A percentile compares a stretch with the other conserved stretches of the same genome.
Conservation (phyloP, 2,329 filamentous ascomycete genomes). For the Aspergillus chevalieri region DNA sequence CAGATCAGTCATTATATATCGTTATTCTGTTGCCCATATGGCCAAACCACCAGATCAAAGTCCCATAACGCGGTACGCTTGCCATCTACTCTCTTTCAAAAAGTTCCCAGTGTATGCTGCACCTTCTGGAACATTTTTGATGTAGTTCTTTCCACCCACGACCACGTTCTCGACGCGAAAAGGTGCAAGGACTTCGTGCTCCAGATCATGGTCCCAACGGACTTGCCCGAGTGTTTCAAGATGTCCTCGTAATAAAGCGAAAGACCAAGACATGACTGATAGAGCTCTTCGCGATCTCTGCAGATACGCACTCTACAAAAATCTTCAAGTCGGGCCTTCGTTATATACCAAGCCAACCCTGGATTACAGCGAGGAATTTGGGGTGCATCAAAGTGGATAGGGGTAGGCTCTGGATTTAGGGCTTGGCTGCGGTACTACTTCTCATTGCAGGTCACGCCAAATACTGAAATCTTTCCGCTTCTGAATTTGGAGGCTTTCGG, state of each 20-base stretch:
- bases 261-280: constrained; percentile 8
- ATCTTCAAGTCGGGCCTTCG: constrained; percentile 5
- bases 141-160: constrained; percentile 4
- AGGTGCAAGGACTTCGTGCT: constrained; percentile 3
- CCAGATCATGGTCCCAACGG: constrained; percentile 8
- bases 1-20: constrained; percentile 1
- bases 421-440: not conserved
- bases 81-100: too few relatives aligned
- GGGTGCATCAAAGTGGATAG: constrained; percentile 2
- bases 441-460: constrained; percentile 12
- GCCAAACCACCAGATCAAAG: constrained; percentile 10
- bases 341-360: constrained; percentile 8
- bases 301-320: constrained; percentile 4
- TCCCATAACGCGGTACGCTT: not conserved
- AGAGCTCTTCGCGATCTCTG: constrained; percentile 5
- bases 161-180: constrained; percentile 2
- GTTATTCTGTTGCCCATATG: constrained; percentile 5
- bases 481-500: not conserved
- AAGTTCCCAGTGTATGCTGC: too few relatives aligned
- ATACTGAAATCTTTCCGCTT: not conserved
- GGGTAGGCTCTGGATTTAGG: not conserved
- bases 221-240: constrained; percentile 11
- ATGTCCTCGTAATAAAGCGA: constrained; percentile 9
- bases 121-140: not conserved
- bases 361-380: too few relatives aligned